A percentile compares a stretch with the other conserved stretches of the same genome.
These are phyloP conservation scores for Neurospora africana DNA, from an alignment of 495 filamentous ascomycete species.

Conservation along the genomic window DNA sequence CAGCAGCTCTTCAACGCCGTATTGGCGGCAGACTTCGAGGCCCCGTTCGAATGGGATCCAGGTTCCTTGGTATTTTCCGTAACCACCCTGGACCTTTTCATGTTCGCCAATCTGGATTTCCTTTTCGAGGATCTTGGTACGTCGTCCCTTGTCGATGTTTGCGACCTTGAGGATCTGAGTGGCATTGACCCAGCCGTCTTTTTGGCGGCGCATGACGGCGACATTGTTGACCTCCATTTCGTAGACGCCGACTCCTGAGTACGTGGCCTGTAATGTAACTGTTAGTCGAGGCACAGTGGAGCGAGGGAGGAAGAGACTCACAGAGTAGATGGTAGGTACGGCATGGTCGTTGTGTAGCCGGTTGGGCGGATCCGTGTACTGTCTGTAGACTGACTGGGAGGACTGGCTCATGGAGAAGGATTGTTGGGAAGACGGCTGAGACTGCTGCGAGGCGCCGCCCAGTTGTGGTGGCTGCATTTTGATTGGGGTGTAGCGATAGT, in stretches of 20 bases:
- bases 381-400: conserved; percentile 24
- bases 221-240: conserved; percentile 93
- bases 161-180: conserved; percentile 96
- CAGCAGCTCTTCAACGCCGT: conserved; percentile 82
- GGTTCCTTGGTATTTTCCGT: conserved; percentile 97
- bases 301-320: conserved; percentile 21
- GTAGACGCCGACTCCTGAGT: conserved; percentile 90
- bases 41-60: conserved; percentile 92
- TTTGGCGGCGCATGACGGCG: conserved; percentile 86
- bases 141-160: conserved; percentile 89
- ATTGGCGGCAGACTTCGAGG: conserved; percentile 84
- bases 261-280: conserved; percentile 63
- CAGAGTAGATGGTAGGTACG: conserved; percentile 65
- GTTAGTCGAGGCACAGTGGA: conserved; percentile 1
- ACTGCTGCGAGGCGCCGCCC: conserved; percentile 21
- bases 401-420: conserved; percentile 41
- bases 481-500: conserved; percentile 7
- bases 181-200: conserved; percentile 89
- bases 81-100: conserved; percentile 96
- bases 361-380: conserved; percentile 34
- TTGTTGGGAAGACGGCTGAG: conserved; percentile 38
- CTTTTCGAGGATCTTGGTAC: conserved; percentile 95
- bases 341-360: conserved; percentile 44
- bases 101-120: conserved; percentile 93
- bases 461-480: conserved; percentile 19